Evolutionary conservation across 2,329 filamentous ascomycete genomes (phyloP), one percentile per base, ranked within the genome.

Genomic region (Ophiostoma piceae): DNA sequence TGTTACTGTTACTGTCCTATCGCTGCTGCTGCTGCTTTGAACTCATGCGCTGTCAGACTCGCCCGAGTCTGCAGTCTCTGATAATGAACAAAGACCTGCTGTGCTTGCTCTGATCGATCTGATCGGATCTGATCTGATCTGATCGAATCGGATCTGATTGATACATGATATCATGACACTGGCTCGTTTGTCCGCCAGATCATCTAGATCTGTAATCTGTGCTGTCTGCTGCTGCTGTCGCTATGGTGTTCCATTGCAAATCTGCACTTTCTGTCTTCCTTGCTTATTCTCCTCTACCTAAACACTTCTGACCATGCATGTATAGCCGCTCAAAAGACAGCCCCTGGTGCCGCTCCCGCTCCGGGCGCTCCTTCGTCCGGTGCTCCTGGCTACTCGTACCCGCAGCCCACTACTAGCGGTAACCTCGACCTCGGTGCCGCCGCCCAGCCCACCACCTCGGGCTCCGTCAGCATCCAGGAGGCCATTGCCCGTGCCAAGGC

Each of bases 401-500:
- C 90, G 2, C 88, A 88, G 74, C 91, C 91, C 2, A 87, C 89
- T 6, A 85, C 85, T 70, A 91, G 90, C 71, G 92, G 92, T 67
- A 93, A 87, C 74, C 83, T 96, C 73, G 92, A 96, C 77, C 80
- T 96, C 68, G 94, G 90, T 79, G 85, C 87, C 14, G 69, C 70
- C 9, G 92, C 95, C 77, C 90, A 91, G 75, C 92, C 92, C 4
- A 85, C 90, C 69, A 92, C 86, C 77, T 91, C 91, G 39, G 92
- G 92, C 71, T 92, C 90, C 26, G 89, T 96, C 75, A 94, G 89
- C 79, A 89, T 96, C 73, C 87, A 90, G 71, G 92, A 96, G 78
- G 91, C 92, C 67, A 89, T 96, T 75, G 91, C 92, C 54, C 92
- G 93, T 78, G 92, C 92, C 66, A 91, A 91, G 77, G 90, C 89